These are phyloP conservation scores for Didymellaceae sp. DNA, from an alignment of 2,329 filamentous ascomycete species.

Conservation along the genomic window DNA sequence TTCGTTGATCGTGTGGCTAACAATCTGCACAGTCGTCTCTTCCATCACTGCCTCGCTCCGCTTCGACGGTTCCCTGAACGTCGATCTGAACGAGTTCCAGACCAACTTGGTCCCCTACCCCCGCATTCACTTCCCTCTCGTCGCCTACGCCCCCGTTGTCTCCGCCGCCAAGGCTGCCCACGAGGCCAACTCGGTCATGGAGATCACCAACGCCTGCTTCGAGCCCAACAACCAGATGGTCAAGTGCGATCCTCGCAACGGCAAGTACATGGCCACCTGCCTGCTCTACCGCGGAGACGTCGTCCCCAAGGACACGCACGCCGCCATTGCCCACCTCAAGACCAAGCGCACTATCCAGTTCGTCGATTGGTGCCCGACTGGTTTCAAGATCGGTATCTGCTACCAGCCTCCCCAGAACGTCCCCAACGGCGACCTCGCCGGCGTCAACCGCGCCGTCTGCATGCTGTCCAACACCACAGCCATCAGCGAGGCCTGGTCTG, in stretches of 20 bases:
- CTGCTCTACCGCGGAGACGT: conserved; percentile 98
- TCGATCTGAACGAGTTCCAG: conserved; percentile 99
- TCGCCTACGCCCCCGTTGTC: conserved; percentile 93
- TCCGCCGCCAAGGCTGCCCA: conserved; percentile 95
- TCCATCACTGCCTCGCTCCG: conserved; percentile 98
- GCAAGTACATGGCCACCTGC: conserved; percentile 99
- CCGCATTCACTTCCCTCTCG: conserved; percentile 98
- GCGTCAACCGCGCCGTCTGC: conserved; percentile 98
- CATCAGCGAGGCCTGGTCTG: conserved; percentile 97
- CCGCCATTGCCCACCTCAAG: conserved; percentile 93
- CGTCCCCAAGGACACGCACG: conserved; percentile 93
- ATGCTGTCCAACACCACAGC: conserved; percentile 99
- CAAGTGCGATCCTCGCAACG: conserved; percentile 97
- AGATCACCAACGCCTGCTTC: conserved; percentile 99
- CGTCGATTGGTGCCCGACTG: conserved; percentile 99
- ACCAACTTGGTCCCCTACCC: conserved; percentile 99
- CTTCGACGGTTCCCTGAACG: conserved; percentile 98
- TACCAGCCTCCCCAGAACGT: conserved; percentile 97
- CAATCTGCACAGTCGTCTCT: conserved; percentile 74
- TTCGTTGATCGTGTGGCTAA: conserved; percentile 28
- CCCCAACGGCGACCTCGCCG: conserved; percentile 94
- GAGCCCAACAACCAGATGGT: conserved; percentile 99
- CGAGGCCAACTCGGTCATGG: conserved; percentile 96
- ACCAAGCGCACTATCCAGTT: conserved; percentile 99
- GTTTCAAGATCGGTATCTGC: conserved; percentile 99